phyloP scores from a whole-genome alignment of 768 basidiomycete genomes.

The Lactifluus piperatus region DNA sequence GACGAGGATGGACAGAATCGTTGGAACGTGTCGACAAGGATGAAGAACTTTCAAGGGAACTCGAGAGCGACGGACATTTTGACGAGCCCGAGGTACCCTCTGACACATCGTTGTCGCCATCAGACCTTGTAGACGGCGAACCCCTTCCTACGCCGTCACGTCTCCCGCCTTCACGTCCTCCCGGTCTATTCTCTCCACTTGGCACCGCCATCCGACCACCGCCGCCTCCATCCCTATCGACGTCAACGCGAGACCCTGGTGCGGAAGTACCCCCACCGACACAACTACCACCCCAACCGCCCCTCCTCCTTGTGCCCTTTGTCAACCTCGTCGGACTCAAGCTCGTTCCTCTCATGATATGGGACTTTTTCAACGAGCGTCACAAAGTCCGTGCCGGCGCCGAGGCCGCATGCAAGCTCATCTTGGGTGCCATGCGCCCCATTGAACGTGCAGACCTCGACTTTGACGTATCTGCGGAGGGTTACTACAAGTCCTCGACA shows the following conservation, averaged over 20 bases:
- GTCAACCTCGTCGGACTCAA: constrained; percentile 70
- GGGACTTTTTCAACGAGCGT: constrained; percentile 88
- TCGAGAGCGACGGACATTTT: constrained; percentile 70
- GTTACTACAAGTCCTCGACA: constrained; percentile 58
- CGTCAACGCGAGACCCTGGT: constrained; percentile 22
- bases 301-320: constrained; percentile 70
- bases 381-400: constrained; percentile 72
- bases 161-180: constrained; percentile 28
- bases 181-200: constrained; percentile 23
- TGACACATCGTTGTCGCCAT: constrained; percentile 9
- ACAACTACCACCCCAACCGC: constrained; percentile 62
- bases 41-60: constrained; percentile 52
- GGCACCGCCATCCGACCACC: constrained; percentile 25
- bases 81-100: constrained; percentile 49
- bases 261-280: constrained; percentile 41
- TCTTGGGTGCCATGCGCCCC: constrained; percentile 54
- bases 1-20: constrained; percentile 73
- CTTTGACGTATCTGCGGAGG: constrained; percentile 61
- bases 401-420: constrained; percentile 69
- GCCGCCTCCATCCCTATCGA: constrained; percentile 20
- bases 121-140: constrained; percentile 28
- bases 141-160: constrained; percentile 36
- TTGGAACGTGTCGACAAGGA: constrained; percentile 63
- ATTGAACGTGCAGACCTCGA: constrained; percentile 55
- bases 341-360: constrained; percentile 83